Base-by-base conservation (phyloP, 1,284 basidiomycete species). In the Somion occarium region DNA sequence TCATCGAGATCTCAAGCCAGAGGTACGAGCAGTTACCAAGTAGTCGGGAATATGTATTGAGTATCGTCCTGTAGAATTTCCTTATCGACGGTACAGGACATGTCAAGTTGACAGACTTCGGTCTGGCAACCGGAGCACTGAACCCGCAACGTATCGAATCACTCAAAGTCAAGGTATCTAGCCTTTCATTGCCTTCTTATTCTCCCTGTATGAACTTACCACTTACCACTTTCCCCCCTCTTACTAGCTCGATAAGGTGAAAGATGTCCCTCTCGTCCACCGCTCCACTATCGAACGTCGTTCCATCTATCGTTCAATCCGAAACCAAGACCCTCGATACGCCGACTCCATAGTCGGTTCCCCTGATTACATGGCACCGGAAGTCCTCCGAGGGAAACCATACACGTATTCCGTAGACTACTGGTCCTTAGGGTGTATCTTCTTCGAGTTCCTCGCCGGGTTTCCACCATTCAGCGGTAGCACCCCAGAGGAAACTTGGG, bases 61-160 rank as follows among this genome's bases (percentile, higher is more conserved):
- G n/a, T n/a, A n/a, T n/a, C n/a, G 18, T 15, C 38, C 13, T 11
- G 20, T 22, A 98, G 90, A 99, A 99, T 71, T 99, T 99, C 77
- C 76, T 99, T 45, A 91, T 99, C 38, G 97, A 99, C 65, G 82
- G 89, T 7, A 85, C 87, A 7, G 97, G 97, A 1, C 97, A 99
- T 67, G 96, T 99, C 68, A 99, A 99, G 71, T 75, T 99, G 44
- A 99, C 97, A 5, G 97, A 99, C 70, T 99, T 99, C 68, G 97
- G 97, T 44, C 79, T 99, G 12, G 97, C 97, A 1, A 97, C 97
- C 1, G 97, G 97, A 30, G 92, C 95, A 1, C 75, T 99, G 51
- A 98, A 96, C 68, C 97, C 97, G 0, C 89, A 85, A 59, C 86
- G 93, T 54, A 98, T 99, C 59, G 95, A 99, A 64, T 93, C 92